Percentiles rank a stretch among this genome's conserved stretches.
Conservation (phyloP, 768 basidiomycete genomes). For the Rhodocollybia butyracea region DNA sequence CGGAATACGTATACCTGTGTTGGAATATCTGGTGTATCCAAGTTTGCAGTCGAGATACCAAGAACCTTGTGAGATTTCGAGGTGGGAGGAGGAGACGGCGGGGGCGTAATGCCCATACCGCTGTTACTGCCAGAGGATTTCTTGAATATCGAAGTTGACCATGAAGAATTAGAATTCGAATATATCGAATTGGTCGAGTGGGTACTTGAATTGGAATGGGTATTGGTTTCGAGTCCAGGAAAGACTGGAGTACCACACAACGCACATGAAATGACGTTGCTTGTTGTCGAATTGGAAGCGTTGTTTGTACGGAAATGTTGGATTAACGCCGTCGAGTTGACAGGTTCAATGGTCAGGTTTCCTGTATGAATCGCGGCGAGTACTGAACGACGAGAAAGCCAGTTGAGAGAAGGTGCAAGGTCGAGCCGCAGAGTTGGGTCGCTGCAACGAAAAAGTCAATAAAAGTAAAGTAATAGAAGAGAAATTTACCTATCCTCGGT, state of each 20-base stretch:
- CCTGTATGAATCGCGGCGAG: slow-evolving; percentile 82
- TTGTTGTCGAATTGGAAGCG: slow-evolving; percentile 33
- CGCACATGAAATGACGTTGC: slow-evolving; percentile 48
- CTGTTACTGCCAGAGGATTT: slow-evolving; percentile 25
- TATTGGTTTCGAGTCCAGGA: slow-evolving; percentile 20
- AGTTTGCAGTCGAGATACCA: slow-evolving; percentile 30
- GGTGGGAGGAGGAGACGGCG: slow-evolving; percentile 29
- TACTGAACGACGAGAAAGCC: slow-evolving; percentile 87
- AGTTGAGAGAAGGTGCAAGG: slow-evolving; percentile 90
- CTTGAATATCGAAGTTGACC: slow-evolving; percentile 58
- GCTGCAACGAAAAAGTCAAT: slow-evolving; percentile 35
- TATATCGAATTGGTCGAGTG: background rate
- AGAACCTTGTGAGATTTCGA: slow-evolving; percentile 18
- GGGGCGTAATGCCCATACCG: slow-evolving; percentile 18
- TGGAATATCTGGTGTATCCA: background rate
- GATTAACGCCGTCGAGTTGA: slow-evolving; percentile 58
- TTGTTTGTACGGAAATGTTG: too few relatives aligned
- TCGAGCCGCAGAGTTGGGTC: slow-evolving; percentile 93
- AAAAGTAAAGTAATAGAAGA: slow-evolving; percentile 11
- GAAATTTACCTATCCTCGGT: slow-evolving; percentile 77
- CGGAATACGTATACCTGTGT: slow-evolving; percentile 11
- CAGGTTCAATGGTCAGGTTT: slow-evolving; percentile 86
- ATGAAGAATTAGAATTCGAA: too few relatives aligned
- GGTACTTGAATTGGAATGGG: background rate
- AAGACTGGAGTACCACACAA: slow-evolving; percentile 70